Evolutionary conservation across 2,329 filamentous ascomycete genomes (phyloP).

Genomic region (Chrysosphaeria jannelii): DNA sequence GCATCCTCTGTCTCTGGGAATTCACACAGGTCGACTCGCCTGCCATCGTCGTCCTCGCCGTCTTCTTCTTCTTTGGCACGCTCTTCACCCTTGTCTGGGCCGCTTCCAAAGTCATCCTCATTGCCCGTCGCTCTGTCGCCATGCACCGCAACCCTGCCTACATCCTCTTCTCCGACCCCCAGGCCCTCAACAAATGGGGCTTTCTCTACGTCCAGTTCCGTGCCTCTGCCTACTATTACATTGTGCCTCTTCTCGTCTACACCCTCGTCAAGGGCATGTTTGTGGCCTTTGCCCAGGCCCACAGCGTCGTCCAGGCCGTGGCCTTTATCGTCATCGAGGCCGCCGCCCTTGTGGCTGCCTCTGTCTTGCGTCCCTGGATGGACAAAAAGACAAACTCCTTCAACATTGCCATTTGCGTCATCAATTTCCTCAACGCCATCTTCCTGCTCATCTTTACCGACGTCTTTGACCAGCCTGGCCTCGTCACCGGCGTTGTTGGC

Average conservation of each 20-base stretch:
- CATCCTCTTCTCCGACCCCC: slow-evolving; percentile 65
- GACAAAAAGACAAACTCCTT: slow-evolving; percentile 81
- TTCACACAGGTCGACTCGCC: slow-evolving; percentile 49
- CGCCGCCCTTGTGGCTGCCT: slow-evolving; percentile 36
- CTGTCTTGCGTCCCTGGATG: slow-evolving; percentile 67
- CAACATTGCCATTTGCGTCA: slow-evolving; percentile 55
- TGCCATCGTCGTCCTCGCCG: slow-evolving; percentile 47
- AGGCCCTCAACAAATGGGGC: slow-evolving; percentile 71
- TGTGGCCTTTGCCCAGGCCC: slow-evolving; percentile 40
- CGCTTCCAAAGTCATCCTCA: slow-evolving; percentile 50
- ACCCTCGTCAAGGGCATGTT: slow-evolving; percentile 56
- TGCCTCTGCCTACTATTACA: slow-evolving; percentile 67
- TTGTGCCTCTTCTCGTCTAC: slow-evolving; percentile 43
- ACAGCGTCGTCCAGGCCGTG: slow-evolving; percentile 39
- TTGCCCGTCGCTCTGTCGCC: slow-evolving; percentile 49
- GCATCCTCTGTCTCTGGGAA: slow-evolving; percentile 61
- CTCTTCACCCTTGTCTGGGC: slow-evolving; percentile 45
- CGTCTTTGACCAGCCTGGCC: slow-evolving; percentile 45
- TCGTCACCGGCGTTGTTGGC: slow-evolving; percentile 58
- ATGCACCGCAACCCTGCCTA: slow-evolving; percentile 84
- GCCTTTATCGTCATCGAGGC: slow-evolving; percentile 51
- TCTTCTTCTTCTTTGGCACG: slow-evolving; percentile 57
- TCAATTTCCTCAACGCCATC: slow-evolving; percentile 60
- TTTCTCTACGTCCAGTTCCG: slow-evolving; percentile 79
- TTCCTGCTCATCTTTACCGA: slow-evolving; percentile 61